Percentiles rank a stretch among this genome's conserved stretches.
Evolutionary conservation across 2,329 filamentous ascomycete species (phyloP).

Genomic region (Cyphellophora europaea): DNA sequence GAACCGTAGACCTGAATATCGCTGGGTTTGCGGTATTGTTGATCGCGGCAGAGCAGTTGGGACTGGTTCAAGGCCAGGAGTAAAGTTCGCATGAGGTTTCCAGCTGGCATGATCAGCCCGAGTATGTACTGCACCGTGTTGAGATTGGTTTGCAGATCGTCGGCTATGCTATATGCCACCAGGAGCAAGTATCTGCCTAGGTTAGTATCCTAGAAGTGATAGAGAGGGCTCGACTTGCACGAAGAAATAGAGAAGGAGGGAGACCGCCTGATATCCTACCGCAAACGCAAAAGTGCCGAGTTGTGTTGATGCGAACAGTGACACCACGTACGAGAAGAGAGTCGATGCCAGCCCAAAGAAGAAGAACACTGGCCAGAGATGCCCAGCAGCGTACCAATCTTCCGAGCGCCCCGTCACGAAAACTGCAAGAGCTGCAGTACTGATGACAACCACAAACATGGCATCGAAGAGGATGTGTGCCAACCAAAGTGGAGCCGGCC

Average conservation of each 20-base stretch:
- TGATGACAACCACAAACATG: slow-evolving; percentile 10
- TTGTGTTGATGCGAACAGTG: slow-evolving; percentile 10
- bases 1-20: slow-evolving; percentile 9
- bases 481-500: slow-evolving; percentile 10
- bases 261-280: slow-evolving; percentile 9
- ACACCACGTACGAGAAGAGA: slow-evolving; percentile 11
- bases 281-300: slow-evolving; percentile 13
- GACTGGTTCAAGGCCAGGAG: slow-evolving; percentile 13
- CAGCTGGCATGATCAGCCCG: slow-evolving; percentile 11
- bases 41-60: slow-evolving; percentile 8
- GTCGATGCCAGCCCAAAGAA: slow-evolving; percentile 12
- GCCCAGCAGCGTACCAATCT: slow-evolving; percentile 5
- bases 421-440: slow-evolving; percentile 3
- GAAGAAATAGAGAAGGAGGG: slow-evolving; percentile 11
- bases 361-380: slow-evolving; percentile 11
- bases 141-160: slow-evolving; percentile 5
- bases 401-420: not conserved
- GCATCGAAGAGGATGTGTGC: slow-evolving; percentile 13
- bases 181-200: slow-evolving; percentile 1
- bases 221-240: slow-evolving; percentile 4
- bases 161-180: slow-evolving; percentile 4
- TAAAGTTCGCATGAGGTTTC: slow-evolving; percentile 10
- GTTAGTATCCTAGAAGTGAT: not conserved
- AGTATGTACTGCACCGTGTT: slow-evolving; percentile 11
- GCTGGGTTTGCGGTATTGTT: slow-evolving; percentile 3